Conservation (phyloP, 345 rosid species). For the Salix suchowensis region DNA sequence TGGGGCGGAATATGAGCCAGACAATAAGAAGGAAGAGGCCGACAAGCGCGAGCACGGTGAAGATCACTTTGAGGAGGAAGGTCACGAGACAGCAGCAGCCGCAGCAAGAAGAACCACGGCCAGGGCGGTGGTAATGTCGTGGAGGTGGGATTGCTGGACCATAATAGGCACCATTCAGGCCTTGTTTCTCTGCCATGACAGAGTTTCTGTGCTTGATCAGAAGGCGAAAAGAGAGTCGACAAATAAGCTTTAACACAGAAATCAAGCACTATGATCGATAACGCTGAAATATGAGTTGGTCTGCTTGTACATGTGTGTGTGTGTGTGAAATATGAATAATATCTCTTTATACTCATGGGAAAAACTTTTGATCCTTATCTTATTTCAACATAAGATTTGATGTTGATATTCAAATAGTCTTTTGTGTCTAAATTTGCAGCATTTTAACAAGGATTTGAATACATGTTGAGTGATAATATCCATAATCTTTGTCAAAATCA, state of each 20-base stretch:
- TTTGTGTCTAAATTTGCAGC: too few relatives aligned
- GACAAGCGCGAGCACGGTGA: constrained; percentile 31
- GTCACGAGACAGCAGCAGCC: constrained; percentile 60
- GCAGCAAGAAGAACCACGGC: constrained; percentile 42
- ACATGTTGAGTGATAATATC: too few relatives aligned
- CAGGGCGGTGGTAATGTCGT: constrained; percentile 39
- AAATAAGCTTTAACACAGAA: neutral
- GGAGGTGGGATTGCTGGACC: constrained; percentile 65
- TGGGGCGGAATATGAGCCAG: constrained; percentile 46
- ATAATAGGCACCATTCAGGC: constrained; percentile 66
- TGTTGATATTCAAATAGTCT: too few relatives aligned
- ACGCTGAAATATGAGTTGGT: neutral
- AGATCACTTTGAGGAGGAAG: constrained; percentile 39
- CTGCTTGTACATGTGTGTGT: neutral
- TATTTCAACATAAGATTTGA: too few relatives aligned
- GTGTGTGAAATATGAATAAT: too few relatives aligned
- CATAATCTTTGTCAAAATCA: too few relatives aligned
- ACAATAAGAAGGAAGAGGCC: constrained; percentile 30
- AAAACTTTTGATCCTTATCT: too few relatives aligned
- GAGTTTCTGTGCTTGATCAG: neutral
- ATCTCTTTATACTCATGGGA: too few relatives aligned
- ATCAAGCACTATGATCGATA: neutral
- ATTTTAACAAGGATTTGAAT: too few relatives aligned
- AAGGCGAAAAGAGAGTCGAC: neutral
- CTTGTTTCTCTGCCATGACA: constrained; percentile 52